Percentiles rank a stretch among this genome's conserved stretches.
These are phyloP conservation scores for Candida boidinii DNA, from an alignment of 805 yeast species.

Conservation along the genomic window DNA sequence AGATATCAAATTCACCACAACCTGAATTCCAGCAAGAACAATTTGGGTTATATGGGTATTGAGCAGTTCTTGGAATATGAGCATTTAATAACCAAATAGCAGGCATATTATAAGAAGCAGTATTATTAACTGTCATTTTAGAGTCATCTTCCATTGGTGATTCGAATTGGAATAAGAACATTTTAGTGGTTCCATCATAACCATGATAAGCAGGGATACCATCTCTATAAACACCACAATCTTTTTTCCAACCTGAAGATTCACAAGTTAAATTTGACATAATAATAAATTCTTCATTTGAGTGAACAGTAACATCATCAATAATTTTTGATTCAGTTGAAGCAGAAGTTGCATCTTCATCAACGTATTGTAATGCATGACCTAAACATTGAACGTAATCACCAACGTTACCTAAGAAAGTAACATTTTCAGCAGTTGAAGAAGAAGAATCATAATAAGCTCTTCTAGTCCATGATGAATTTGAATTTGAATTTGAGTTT, in stretches of 20 bases:
- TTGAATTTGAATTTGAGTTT: constrained; percentile 24
- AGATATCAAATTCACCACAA: constrained; percentile 73
- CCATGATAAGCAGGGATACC: constrained; percentile 74
- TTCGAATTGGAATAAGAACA: constrained; percentile 64
- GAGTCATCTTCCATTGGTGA: constrained; percentile 59
- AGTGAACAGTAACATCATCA: constrained; percentile 36
- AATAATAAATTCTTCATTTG: constrained; percentile 53
- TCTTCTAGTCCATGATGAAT: constrained; percentile 46
- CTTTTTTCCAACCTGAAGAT: constrained; percentile 40
- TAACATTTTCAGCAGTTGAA: constrained; percentile 50
- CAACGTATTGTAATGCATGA: constrained; percentile 57
- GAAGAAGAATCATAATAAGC: constrained; percentile 49
- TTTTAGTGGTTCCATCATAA: constrained; percentile 53
- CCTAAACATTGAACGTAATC: constrained; percentile 56
- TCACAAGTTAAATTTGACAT: constrained; percentile 54
- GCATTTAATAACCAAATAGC: constrained; percentile 74
- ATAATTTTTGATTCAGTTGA: constrained; percentile 42
- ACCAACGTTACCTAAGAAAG: constrained; percentile 62
- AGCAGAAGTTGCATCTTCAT: constrained; percentile 39
- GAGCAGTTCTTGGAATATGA: constrained; percentile 66
- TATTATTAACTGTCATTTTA: constrained; percentile 22
- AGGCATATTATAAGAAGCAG: constrained; percentile 50
- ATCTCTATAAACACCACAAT: constrained; percentile 70
- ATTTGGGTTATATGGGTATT: constrained; percentile 49
- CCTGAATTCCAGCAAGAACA: constrained; percentile 77